Evolutionary conservation across 371 early-diverging fungal genomes (phyloP).

Genomic region (Apophysomyces variabilis): DNA sequence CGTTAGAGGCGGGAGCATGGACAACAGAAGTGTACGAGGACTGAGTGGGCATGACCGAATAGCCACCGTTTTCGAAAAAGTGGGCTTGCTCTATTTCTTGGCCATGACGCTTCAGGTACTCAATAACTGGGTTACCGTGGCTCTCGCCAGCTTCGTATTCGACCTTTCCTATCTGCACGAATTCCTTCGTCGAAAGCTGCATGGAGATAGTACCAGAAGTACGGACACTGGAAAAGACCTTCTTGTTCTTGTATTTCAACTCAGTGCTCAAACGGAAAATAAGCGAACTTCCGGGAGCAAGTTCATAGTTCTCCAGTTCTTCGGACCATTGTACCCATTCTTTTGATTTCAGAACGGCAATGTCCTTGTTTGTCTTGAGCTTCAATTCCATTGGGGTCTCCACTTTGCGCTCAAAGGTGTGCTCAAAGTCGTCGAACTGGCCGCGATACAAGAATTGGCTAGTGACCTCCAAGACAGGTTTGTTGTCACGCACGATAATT

Average conservation of each 20-base stretch:
- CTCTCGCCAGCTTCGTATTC: conserved; percentile 76
- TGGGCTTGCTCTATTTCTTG: conserved; percentile 82
- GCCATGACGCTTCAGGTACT: conserved; percentile 82
- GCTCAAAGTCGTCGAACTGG: conserved; percentile 78
- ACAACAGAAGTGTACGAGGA: conserved; percentile 85
- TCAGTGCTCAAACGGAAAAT: conserved; percentile 86
- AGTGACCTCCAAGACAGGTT: conserved; percentile 76
- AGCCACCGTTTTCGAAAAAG: conserved; percentile 88
- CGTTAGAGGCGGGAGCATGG: conserved; percentile 81
- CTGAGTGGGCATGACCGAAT: conserved; percentile 89
- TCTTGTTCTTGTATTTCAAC: conserved; percentile 79
- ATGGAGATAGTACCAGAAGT: conserved; percentile 84
- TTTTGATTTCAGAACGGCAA: conserved; percentile 90
- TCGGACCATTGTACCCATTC: conserved; percentile 86
- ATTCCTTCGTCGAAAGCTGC: conserved; percentile 85
- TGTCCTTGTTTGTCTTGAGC: conserved; percentile 77
- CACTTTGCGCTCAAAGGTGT: conserved; percentile 82
- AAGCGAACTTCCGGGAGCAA: conserved; percentile 74
- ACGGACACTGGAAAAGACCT: conserved; percentile 67
- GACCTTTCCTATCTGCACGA: conserved; percentile 84
- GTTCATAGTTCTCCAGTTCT: conserved; percentile 62
- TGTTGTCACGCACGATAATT: conserved; percentile 62
- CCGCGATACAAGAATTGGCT: conserved; percentile 95
- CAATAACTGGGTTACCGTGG: conserved; percentile 82
- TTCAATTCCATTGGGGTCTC: conserved; percentile 87